Percentiles rank a stretch among this genome's conserved stretches.
phyloP scores from a whole-genome alignment of 2,329 filamentous ascomycete species.

The Pseudogymnoascus sp. region DNA sequence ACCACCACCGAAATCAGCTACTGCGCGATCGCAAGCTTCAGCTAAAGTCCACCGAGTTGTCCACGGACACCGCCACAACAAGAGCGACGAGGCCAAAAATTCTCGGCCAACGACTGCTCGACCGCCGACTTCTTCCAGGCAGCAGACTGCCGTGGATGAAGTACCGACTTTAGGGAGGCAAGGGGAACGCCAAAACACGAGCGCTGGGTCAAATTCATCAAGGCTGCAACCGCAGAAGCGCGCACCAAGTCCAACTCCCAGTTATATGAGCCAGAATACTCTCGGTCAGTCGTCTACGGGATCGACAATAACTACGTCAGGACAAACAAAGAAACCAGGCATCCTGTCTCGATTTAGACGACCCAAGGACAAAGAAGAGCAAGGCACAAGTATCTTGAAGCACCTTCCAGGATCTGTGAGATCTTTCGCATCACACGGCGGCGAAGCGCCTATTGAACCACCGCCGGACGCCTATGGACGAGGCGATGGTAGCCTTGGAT shows the following conservation, averaged over 20 bases:
- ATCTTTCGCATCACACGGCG: conserved; percentile 37
- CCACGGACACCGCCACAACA: conserved; percentile 60
- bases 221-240: conserved; percentile 44
- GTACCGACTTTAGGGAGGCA: conserved; percentile 21
- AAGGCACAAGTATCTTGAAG: conserved; percentile 36
- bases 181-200: conserved; percentile 40
- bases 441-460: background rate
- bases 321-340: conserved; percentile 30
- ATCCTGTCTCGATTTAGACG: conserved; percentile 27
- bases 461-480: conserved; percentile 23
- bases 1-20: conserved; percentile 53
- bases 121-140: conserved; percentile 50
- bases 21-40: conserved; percentile 50
- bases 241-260: conserved; percentile 76
- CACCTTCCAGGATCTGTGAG: conserved; percentile 46
- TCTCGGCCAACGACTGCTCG: conserved; percentile 62
- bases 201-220: background rate
- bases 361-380: conserved; percentile 49
- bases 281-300: background rate
- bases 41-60: conserved; percentile 56
- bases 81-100: conserved; percentile 58
- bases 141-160: conserved; percentile 41
- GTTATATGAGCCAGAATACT: conserved; percentile 46
- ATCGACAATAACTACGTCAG: conserved; percentile 26
- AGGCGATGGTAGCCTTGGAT: conserved; percentile 23